A percentile compares a stretch with the other conserved stretches of the same genome.
Evolutionary conservation across 1,139 yeast genomes (phyloP).

Genomic region (Komagataea norvegica): DNA sequence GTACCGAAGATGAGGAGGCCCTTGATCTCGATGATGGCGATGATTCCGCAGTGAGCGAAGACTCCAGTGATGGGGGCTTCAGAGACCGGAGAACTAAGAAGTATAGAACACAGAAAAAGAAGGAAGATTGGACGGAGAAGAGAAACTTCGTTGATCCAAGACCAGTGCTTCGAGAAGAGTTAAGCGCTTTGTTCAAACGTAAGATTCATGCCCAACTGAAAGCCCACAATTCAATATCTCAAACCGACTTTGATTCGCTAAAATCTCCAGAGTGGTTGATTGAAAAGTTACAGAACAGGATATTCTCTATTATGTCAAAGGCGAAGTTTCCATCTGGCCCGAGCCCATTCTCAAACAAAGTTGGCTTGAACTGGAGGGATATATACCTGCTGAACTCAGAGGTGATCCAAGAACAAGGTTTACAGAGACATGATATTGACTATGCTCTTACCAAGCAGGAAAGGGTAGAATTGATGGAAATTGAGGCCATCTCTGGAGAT

Average conservation of each 20-base stretch:
- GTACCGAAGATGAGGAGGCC: not conserved
- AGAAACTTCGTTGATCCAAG: slow-evolving; percentile 29
- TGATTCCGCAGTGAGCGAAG: not conserved
- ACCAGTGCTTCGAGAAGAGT: slow-evolving; percentile 35
- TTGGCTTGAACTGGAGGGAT: slow-evolving; percentile 3
- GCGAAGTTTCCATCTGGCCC: not conserved
- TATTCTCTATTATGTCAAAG: not conserved
- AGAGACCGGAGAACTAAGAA: not conserved
- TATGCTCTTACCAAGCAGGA: not conserved
- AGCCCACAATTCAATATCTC: not conserved
- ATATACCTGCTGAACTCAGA: not conserved
- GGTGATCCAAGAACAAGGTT: not conserved
- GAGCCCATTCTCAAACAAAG: too few species aligned
- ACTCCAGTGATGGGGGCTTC: not conserved
- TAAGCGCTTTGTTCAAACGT: slow-evolving; percentile 37
- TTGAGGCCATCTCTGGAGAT: not conserved
- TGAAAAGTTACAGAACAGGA: not conserved
- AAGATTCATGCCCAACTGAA: slow-evolving; percentile 23
- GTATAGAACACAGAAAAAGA: not conserved
- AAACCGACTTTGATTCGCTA: slow-evolving; percentile 1
- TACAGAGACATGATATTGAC: not conserved
- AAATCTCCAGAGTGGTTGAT: not conserved
- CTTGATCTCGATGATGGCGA: slow-evolving; percentile 4
- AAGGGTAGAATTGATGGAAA: not conserved
- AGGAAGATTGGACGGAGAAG: too few species aligned